These are phyloP conservation scores for Malassezia dermatis DNA, from an alignment of 1,284 basidiomycete species.

Conservation along the genomic window DNA sequence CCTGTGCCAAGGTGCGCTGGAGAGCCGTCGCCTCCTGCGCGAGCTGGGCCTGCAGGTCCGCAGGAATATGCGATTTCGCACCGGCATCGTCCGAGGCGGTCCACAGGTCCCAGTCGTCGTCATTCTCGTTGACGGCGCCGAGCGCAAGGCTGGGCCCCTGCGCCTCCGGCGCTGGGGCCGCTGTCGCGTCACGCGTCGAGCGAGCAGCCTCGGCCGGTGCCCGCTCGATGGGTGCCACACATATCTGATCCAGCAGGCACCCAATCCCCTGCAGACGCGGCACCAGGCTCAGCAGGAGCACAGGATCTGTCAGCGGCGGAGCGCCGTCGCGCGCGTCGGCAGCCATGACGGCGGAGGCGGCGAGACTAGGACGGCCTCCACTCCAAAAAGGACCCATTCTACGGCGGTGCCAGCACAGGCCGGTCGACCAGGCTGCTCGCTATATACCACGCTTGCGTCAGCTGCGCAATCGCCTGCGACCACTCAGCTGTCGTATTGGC, in stretches of 20 bases:
- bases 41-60: not conserved
- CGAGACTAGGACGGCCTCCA: not conserved
- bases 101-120: constrained; percentile 14
- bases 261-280: constrained; percentile 7
- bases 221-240: not conserved
- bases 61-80: not conserved
- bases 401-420: constrained; percentile 6
- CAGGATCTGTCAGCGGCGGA: constrained; percentile 7
- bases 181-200: not conserved
- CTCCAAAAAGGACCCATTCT: not conserved
- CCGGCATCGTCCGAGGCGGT: not conserved
- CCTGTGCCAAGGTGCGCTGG: not conserved
- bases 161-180: not conserved
- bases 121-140: constrained; percentile 12
- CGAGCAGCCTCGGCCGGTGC: not conserved
- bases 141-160: constrained; percentile 9
- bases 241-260: constrained; percentile 1
- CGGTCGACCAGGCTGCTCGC: constrained; percentile 12
- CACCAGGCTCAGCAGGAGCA: constrained; percentile 7
- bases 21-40: constrained; percentile 11
- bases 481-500: constrained; percentile 14
- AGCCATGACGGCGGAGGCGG: not conserved
- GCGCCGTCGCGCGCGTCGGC: not conserved
- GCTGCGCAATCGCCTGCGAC: constrained; percentile 16
- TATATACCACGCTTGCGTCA: constrained; percentile 18